These are phyloP conservation scores for Fusarium torulosum DNA, from an alignment of 2,329 filamentous ascomycete species.

Conservation along the genomic window DNA sequence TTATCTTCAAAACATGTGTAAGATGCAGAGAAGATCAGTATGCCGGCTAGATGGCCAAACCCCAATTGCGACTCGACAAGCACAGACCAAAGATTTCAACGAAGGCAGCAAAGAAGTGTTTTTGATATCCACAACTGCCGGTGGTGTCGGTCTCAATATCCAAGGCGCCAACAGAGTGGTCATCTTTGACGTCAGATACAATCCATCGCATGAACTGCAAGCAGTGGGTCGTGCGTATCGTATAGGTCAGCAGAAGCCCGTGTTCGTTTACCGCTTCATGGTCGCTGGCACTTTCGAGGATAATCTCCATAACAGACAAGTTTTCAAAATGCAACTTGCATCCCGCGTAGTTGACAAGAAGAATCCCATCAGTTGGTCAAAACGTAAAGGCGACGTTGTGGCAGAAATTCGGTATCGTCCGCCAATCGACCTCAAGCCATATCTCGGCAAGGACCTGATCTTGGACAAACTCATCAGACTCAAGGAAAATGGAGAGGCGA, in stretches of 20 bases:
- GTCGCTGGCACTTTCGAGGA: slow-evolving; percentile 84
- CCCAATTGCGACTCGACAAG: slow-evolving; percentile 68
- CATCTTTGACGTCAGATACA: slow-evolving; percentile 86
- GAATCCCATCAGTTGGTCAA: slow-evolving; percentile 76
- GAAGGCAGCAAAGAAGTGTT: slow-evolving; percentile 68
- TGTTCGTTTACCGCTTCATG: slow-evolving; percentile 87
- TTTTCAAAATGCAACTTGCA: slow-evolving; percentile 87
- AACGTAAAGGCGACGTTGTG: slow-evolving; percentile 69
- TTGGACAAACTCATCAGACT: slow-evolving; percentile 63
- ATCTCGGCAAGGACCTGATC: slow-evolving; percentile 72
- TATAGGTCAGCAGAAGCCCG: slow-evolving; percentile 82
- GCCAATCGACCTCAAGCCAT: slow-evolving; percentile 64
- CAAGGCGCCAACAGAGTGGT: slow-evolving; percentile 86
- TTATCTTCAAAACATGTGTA: slow-evolving; percentile 73
- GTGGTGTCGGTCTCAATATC: slow-evolving; percentile 87
- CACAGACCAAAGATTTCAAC: slow-evolving; percentile 78
- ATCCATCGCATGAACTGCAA: slow-evolving; percentile 85
- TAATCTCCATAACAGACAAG: slow-evolving; percentile 75
- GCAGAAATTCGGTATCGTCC: slow-evolving; percentile 65
- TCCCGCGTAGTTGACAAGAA: slow-evolving; percentile 86
- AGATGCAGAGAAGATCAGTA: slow-evolving; percentile 60
- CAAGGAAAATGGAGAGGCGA: slow-evolving; percentile 53
- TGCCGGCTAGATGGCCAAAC: slow-evolving; percentile 77
- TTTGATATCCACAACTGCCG: slow-evolving; percentile 86
- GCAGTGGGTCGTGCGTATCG: slow-evolving; percentile 89